Evolutionary conservation across 139 green algal species (phyloP), one percentile per base, ranked within the genome.

Genomic region (Chlamydomonas applanata): DNA sequence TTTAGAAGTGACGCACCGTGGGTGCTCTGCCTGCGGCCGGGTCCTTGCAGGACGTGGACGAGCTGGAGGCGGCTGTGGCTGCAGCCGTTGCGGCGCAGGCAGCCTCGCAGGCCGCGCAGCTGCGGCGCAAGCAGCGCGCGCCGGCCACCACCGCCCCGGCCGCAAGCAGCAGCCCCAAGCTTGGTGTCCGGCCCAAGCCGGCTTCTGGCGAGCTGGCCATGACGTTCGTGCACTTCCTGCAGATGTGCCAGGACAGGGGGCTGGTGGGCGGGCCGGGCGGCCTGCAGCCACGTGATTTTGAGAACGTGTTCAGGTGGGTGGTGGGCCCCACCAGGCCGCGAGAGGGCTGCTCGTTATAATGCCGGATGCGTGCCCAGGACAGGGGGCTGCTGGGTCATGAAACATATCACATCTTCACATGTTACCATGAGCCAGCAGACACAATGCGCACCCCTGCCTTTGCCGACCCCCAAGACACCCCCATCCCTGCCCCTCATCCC

Each of bases 261-360:
- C 73, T 68, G 68, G 74, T 82, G 24, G 76, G 84, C 25, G 40
- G 40, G 11, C 85, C 85, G 1, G 52, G 79, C 27, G 76, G 86
- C 45, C 71, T 90, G 64, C 72, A 79, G 68, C 80, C 79, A 27
- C 32, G 33, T 32, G 85, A 85, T 30, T 62, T 90, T 29, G 59
- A 66, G 67, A 29, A 61, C 7, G 32, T 45, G 34, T 73, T 60
- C 34, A 61, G 40, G 67, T 61, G 40, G 36, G 67, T 16, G 17
- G 32, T 53, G 17, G 16, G 56, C 7, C 11, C 7, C 7, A 49
- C 11, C 7, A 11, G 40, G 40, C 40, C 11, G 40, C 7, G 11
- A 49, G 7, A 49, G 7, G 40, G 7, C 40, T 49, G 7, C 11
- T 49, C 40, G 7, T 49, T 11, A 19, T 49, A 11, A 49, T 7